A percentile compares a stretch with the other conserved stretches of the same genome.
These are phyloP conservation scores for Neonectria magnoliae DNA, from an alignment of 2,329 filamentous ascomycete species.

Conservation along the genomic window DNA sequence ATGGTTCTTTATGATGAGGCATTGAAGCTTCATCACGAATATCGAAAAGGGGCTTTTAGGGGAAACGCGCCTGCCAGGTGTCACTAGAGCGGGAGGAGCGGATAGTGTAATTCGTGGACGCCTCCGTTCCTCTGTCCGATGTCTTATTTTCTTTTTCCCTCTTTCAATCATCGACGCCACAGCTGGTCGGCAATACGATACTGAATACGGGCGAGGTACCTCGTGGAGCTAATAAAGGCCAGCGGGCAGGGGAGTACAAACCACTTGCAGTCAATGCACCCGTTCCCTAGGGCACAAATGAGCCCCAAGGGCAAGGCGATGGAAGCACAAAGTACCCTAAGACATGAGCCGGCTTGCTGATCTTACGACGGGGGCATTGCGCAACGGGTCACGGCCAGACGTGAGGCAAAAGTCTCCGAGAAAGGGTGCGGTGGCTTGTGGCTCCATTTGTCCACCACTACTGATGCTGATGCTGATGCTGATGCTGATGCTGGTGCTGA, in stretches of 20 bases:
- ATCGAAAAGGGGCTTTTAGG: slow-evolving; percentile 8
- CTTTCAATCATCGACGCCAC: slow-evolving; percentile 8
- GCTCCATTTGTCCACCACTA: slow-evolving; percentile 6
- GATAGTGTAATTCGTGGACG: slow-evolving; percentile 1
- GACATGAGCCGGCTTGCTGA: slow-evolving; percentile 31
- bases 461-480: slow-evolving; percentile 5
- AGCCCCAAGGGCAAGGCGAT: neutral
- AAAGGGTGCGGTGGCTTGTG: slow-evolving; percentile 11
- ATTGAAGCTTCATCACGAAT: neutral
- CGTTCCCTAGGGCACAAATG: neutral
- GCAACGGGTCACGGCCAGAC: slow-evolving; percentile 27
- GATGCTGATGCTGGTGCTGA: slow-evolving; percentile 10
- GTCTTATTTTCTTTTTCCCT: slow-evolving; percentile 1
- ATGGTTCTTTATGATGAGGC: neutral
- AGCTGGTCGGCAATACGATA: slow-evolving; percentile 9
- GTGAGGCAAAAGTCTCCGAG: slow-evolving; percentile 29
- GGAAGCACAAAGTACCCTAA: slow-evolving; percentile 7
- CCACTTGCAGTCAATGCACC: neutral
- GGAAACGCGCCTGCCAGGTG: slow-evolving; percentile 1
- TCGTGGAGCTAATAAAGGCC: neutral
- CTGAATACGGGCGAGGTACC: slow-evolving; percentile 5
- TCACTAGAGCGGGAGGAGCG: slow-evolving; percentile 12
- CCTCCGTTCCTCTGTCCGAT: neutral
- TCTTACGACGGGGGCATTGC: slow-evolving; percentile 35
- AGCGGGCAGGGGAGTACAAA: neutral